Percentiles rank a stretch among this genome's conserved stretches.
Evolutionary conservation across 2,329 filamentous ascomycete species (phyloP).

Genomic region (Raffaelea deltoideospora): DNA sequence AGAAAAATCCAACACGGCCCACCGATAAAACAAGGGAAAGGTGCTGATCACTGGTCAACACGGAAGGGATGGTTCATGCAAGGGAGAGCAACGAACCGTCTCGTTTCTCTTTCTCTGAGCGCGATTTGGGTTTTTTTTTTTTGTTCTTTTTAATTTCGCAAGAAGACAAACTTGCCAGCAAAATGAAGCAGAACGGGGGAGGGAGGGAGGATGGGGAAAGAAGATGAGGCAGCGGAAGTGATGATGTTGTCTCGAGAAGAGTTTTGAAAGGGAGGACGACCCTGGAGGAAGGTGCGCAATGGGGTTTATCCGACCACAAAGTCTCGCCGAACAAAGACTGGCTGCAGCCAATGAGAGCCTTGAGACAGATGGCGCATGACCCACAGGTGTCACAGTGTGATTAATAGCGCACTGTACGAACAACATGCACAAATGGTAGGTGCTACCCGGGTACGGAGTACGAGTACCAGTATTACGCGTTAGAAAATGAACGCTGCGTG

Average conservation of each 20-base stretch:
- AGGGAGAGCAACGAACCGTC: conserved; percentile 6
- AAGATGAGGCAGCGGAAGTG: conserved; percentile 6
- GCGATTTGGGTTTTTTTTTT: no score
- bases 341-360: not conserved
- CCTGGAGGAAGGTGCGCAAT: conserved; percentile 7
- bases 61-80: conserved; percentile 3
- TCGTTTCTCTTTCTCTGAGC: no score
- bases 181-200: not conserved
- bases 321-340: conserved; percentile 11
- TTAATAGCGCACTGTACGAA: not conserved
- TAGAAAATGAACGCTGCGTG: no score
- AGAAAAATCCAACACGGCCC: not conserved
- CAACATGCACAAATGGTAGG: no score
- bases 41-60: conserved; percentile 5
- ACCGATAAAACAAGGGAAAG: conserved; percentile 3
- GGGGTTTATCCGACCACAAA: no score
- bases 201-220: conserved; percentile 1
- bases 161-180: not conserved
- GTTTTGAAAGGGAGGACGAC: conserved; percentile 10
- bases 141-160: no score
- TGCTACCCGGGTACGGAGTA: no score
- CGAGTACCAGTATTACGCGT: no score
- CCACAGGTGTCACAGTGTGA: not conserved
- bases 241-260: conserved; percentile 13
- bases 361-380: not conserved